phyloP scores from a whole-genome alignment of 2,329 filamentous ascomycete genomes.

The Xylariaceae sp. region DNA sequence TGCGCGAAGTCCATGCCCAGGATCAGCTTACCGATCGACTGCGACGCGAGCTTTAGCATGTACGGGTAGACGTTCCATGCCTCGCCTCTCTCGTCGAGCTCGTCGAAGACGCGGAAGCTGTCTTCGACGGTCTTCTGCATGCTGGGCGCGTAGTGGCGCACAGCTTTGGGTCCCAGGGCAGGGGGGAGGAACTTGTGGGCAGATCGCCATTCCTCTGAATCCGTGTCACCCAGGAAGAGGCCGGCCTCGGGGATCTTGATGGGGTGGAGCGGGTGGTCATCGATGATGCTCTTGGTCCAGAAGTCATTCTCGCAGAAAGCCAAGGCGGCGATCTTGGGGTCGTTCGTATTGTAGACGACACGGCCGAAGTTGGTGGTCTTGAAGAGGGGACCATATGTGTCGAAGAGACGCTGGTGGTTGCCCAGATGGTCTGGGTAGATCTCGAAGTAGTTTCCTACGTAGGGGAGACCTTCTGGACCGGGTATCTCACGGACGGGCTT shows the following conservation, averaged over 20 bases:
- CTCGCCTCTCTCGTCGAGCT: slow-evolving; percentile 44
- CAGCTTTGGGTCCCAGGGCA: slow-evolving; percentile 53
- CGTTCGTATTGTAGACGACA: slow-evolving; percentile 46
- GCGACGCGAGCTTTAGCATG: slow-evolving; percentile 46
- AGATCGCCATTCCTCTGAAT: slow-evolving; percentile 44
- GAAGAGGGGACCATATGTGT: slow-evolving; percentile 48
- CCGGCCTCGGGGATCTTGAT: slow-evolving; percentile 40
- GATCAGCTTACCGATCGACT: slow-evolving; percentile 41
- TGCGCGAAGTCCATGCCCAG: slow-evolving; percentile 44
- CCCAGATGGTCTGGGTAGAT: slow-evolving; percentile 54
- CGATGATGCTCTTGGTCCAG: slow-evolving; percentile 49
- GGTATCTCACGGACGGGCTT: slow-evolving; percentile 45
- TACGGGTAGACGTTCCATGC: slow-evolving; percentile 46
- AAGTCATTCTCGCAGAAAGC: slow-evolving; percentile 46
- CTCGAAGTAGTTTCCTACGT: slow-evolving; percentile 51
- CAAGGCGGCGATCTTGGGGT: slow-evolving; percentile 42
- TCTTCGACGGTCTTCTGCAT: slow-evolving; percentile 53
- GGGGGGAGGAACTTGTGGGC: slow-evolving; percentile 60
- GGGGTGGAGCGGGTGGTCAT: slow-evolving; percentile 43
- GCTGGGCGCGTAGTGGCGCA: slow-evolving; percentile 53
- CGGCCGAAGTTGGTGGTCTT: slow-evolving; percentile 49
- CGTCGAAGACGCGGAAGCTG: slow-evolving; percentile 45
- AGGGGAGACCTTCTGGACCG: slow-evolving; percentile 43
- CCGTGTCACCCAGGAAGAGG: slow-evolving; percentile 47
- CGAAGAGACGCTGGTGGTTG: slow-evolving; percentile 51